Conservation (phyloP, 1,284 basidiomycete genomes). For the Leccinum subfulvum region DNA sequence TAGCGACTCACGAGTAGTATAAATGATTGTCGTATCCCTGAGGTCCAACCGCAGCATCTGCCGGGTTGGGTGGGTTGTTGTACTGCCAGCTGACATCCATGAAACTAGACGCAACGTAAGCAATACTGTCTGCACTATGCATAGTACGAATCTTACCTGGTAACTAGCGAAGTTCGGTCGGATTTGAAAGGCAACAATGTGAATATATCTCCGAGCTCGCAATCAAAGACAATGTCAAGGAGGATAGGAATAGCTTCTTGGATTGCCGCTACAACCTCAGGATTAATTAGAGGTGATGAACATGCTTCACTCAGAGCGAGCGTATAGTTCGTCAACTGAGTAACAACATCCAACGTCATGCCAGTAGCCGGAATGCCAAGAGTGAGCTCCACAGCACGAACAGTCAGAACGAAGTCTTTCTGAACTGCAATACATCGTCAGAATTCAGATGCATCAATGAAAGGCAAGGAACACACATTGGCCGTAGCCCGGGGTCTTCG, state of each 20-base stretch:
- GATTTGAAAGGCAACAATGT: constrained; percentile 19
- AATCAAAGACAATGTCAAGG: constrained; percentile 38
- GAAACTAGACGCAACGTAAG: constrained; percentile 46
- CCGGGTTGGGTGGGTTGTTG: constrained; percentile 66
- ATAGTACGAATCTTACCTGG: constrained; percentile 34
- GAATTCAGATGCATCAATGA: background rate
- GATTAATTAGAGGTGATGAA: constrained; percentile 37
- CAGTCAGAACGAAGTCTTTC: constrained; percentile 63
- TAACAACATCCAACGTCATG: constrained; percentile 30
- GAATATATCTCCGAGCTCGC: constrained; percentile 32
- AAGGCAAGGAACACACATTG: constrained; percentile 44
- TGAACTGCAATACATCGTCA: constrained; percentile 49
- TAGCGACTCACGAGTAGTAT: constrained; percentile 59
- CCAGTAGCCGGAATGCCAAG: constrained; percentile 59
- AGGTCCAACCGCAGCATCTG: constrained; percentile 62
- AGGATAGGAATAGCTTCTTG: constrained; percentile 52
- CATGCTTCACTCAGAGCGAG: constrained; percentile 39
- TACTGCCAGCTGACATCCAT: constrained; percentile 79
- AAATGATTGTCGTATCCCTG: constrained; percentile 78
- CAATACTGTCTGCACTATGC: background rate
- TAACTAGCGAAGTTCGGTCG: constrained; percentile 40
- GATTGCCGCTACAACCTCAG: constrained; percentile 46
- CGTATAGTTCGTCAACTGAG: constrained; percentile 42
- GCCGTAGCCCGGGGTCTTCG: constrained; percentile 63
- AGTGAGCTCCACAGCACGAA: constrained; percentile 62